These are phyloP conservation scores for Microbotryum intermedium DNA, from an alignment of 1,284 basidiomycete species.

Conservation along the genomic window DNA sequence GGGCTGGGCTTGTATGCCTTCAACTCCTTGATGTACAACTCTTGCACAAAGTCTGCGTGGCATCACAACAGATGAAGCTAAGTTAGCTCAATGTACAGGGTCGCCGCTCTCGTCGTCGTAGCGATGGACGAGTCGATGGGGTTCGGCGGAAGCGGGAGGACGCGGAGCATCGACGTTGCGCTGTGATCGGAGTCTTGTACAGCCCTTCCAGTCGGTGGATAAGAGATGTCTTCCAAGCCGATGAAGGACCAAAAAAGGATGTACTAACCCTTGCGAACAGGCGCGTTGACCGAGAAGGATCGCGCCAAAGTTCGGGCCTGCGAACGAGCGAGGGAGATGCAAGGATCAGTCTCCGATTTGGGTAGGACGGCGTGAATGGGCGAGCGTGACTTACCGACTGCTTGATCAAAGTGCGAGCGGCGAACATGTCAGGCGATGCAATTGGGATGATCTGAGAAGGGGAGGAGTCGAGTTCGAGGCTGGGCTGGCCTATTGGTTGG, in stretches of 20 bases:
- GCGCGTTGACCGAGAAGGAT: conserved; percentile 18
- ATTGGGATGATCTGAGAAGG: background rate
- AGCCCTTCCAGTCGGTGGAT: background rate
- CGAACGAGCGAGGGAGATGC: too few species aligned
- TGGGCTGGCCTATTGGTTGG: too few species aligned
- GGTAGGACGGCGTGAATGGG: background rate
- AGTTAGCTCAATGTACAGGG: background rate
- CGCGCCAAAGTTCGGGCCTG: conserved; percentile 21
- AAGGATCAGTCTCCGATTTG: too few species aligned
- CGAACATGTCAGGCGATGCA: conserved; percentile 14
- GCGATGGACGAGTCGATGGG: background rate
- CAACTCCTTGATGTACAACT: conserved; percentile 43
- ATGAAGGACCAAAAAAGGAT: background rate
- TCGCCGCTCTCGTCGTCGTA: too few species aligned
- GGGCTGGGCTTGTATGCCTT: conserved; percentile 44
- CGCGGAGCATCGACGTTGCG: too few species aligned
- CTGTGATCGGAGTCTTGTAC: too few species aligned
- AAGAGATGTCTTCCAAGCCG: background rate
- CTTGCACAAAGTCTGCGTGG: conserved; percentile 42
- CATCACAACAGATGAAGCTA: background rate
- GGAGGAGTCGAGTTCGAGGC: background rate
- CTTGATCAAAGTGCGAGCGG: conserved; percentile 11
- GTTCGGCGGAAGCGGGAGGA: too few species aligned
- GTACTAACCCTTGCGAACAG: conserved; percentile 27
- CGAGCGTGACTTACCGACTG: conserved; percentile 10